Evolutionary conservation across 2,329 filamentous ascomycete species (phyloP).

Genomic region (Alternaria incomplexa): DNA sequence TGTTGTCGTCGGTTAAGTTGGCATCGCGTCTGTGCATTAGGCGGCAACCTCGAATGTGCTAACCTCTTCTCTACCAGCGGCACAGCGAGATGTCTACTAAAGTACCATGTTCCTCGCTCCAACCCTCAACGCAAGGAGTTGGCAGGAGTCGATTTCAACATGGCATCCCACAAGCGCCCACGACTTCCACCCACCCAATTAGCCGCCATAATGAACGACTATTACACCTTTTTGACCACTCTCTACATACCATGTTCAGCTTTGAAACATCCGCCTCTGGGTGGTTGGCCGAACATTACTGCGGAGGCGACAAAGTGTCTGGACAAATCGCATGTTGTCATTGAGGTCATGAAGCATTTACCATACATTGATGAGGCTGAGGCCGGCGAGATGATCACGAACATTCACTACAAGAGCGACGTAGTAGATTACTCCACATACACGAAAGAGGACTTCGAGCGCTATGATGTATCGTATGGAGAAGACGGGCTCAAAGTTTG

Average conservation of each 20-base stretch:
- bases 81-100: neutral
- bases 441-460: neutral
- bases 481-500: neutral
- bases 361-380: constrained; percentile 9
- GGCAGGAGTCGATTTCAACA: neutral
- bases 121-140: neutral
- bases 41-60: neutral
- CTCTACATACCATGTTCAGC: constrained; percentile 10
- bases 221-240: constrained; percentile 13
- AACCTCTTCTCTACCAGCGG: neutral
- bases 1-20: neutral
- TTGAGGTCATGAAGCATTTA: constrained; percentile 16
- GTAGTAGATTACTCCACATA: constrained; percentile 2
- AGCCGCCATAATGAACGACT: constrained; percentile 12
- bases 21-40: neutral
- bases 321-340: constrained; percentile 1
- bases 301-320: neutral
- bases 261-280: constrained; percentile 6
- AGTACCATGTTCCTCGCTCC: neutral
- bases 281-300: constrained; percentile 16
- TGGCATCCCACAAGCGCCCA: neutral
- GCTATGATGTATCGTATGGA: neutral
- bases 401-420: constrained; percentile 13
- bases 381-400: neutral
- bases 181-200: neutral